Evolutionary conservation across 148 eudicot genomes (phyloP), one percentile per base, ranked within the genome.

Genomic region (Bassia scoparia): DNA sequence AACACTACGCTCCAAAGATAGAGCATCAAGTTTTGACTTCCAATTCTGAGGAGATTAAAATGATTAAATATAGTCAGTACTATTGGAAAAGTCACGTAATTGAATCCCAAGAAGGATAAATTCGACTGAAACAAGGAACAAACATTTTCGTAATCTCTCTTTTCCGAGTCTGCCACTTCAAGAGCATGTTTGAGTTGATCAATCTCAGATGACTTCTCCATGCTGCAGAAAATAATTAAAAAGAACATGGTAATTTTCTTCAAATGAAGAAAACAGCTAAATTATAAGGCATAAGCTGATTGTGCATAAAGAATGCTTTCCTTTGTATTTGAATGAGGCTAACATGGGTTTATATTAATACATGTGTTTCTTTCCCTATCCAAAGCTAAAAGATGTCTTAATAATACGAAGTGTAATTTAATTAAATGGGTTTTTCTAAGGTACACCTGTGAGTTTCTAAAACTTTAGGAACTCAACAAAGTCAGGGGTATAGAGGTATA

Each of bases 161-260:
- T 83, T 74, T 82, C 82, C 44, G 78, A 75, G 60, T 76, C 82
- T 37, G 82, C 75, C 68, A 70, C 78, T 78, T 74, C 83, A 69
- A 89, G 81, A 8, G 83, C 87, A 30, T 75, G 77, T 78, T 74
- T 86, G 71, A 90, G 81, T 77, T 64, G 79, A 77, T 91, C 89
- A 79, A 81, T 81, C 78, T 90, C 89, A 23, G 71, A 69, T 21
- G 77, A 79, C 75, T 77, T 86, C 82, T 90, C 92, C 61, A 58
- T 30, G 70, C 91, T 90, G 94, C 76, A 86, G 23, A 23, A 74
- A 35, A 38, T 38, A 58, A 56, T 34, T 52, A 52, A 61, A 61
- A 53, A 60, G 17, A 23, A 26, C 16, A 77, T 8, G 69, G 52
- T 68, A 53, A 55, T 20, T 65, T 16, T 71, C 34, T 72, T 31